Evolutionary conservation across 2,329 filamentous ascomycete genomes (phyloP).

Genomic region (Aspergillus fumigatiaffinis): DNA sequence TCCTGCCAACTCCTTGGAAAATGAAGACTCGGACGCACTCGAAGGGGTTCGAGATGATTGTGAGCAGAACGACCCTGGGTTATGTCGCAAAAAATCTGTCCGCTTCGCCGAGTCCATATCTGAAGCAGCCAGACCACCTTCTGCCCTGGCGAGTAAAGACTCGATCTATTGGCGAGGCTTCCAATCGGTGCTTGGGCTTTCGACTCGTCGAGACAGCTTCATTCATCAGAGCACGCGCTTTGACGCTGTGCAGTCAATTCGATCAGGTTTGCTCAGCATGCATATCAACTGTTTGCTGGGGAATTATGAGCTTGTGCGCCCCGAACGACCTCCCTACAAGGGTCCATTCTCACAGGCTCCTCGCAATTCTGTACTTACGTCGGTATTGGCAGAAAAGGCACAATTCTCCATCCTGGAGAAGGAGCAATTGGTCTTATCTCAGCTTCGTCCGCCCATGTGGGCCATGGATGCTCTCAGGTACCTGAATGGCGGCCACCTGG

Average conservation of each 20-base stretch:
- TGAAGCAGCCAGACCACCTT: constrained; percentile 40
- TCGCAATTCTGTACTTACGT: constrained; percentile 61
- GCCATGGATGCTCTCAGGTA: constrained; percentile 59
- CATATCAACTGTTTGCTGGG: constrained; percentile 81
- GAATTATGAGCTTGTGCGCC: constrained; percentile 72
- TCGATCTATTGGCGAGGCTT: constrained; percentile 88
- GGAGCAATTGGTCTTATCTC: constrained; percentile 73
- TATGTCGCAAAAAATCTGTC: constrained; percentile 25
- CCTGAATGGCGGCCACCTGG: constrained; percentile 57
- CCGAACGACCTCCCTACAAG: constrained; percentile 67
- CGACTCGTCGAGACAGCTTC: constrained; percentile 69
- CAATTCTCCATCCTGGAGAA: constrained; percentile 56
- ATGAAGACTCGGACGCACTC: constrained; percentile 14
- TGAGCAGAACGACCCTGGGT: constrained; percentile 12
- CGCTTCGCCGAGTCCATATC: constrained; percentile 31
- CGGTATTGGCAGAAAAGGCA: constrained; percentile 53
- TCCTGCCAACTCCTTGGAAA: constrained; percentile 43
- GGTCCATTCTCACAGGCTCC: constrained; percentile 68
- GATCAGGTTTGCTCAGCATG: constrained; percentile 66
- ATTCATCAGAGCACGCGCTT: constrained; percentile 80
- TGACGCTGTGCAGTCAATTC: constrained; percentile 80
- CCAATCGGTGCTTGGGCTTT: constrained; percentile 65
- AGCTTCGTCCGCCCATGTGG: constrained; percentile 61
- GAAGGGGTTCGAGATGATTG: constrained; percentile 15
- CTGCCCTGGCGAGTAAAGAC: constrained; percentile 54